Evolutionary conservation across 1,139 yeast genomes (phyloP).

Genomic region (Eremothecium sinecaudum): DNA sequence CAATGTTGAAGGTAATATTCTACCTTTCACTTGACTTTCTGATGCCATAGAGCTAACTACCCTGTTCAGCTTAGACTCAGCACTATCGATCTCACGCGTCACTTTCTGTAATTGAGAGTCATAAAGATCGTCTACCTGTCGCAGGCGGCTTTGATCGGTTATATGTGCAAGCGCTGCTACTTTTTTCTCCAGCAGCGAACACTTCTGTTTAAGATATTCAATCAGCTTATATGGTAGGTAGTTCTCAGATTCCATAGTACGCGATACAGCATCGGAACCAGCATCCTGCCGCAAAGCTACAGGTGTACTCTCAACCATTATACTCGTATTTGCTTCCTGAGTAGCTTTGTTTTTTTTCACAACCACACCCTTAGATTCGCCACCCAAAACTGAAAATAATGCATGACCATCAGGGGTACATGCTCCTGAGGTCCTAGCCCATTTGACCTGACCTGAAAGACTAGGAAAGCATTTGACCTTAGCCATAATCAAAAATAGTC

Average conservation of each 20-base stretch:
- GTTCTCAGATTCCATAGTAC: background rate
- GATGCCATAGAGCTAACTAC: slow-evolving; percentile 4
- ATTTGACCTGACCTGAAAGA: slow-evolving; percentile 27
- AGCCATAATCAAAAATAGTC: too few species aligned
- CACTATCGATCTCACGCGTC: background rate
- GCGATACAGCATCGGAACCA: background rate
- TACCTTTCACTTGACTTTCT: background rate
- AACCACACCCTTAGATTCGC: background rate
- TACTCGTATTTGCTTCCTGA: background rate
- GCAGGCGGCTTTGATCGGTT: background rate
- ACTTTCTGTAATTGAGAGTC: background rate
- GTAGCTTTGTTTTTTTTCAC: background rate
- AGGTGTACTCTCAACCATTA: background rate
- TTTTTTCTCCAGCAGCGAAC: slow-evolving; percentile 18
- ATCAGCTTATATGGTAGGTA: slow-evolving; percentile 15
- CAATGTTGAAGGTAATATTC: background rate
- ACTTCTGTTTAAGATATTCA: slow-evolving; percentile 15
- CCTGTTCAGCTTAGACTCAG: slow-evolving; percentile 1
- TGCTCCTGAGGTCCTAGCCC: slow-evolving; percentile 22
- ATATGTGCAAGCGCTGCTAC: background rate
- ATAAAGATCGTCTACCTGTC: too few species aligned
- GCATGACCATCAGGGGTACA: slow-evolving; percentile 18
- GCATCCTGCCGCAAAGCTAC: background rate
- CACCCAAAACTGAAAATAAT: slow-evolving; percentile 6
- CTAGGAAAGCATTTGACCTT: slow-evolving; percentile 12